Conservation (phyloP, 768 basidiomycete species). For the Mycena sanguinolenta region DNA sequence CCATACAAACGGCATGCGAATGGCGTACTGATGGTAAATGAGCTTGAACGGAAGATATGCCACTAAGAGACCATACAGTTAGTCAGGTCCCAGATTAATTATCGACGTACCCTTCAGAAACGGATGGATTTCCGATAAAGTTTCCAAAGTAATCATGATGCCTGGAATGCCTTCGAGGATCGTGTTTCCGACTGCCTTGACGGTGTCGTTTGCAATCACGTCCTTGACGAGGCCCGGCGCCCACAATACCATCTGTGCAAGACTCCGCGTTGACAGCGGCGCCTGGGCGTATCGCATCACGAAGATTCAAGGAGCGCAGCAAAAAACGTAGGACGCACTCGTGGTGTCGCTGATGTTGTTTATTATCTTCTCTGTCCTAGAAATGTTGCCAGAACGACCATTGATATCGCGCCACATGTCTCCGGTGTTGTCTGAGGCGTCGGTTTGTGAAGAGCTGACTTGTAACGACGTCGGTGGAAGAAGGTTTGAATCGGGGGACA, state of each 20-base stretch:
- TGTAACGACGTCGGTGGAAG: slow-evolving; percentile 21
- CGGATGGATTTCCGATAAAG: slow-evolving; percentile 16
- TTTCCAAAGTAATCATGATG: slow-evolving; percentile 20
- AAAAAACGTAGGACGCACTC: slow-evolving; percentile 3
- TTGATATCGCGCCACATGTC: slow-evolving; percentile 16
- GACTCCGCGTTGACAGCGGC: neutral
- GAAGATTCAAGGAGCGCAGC: too few species aligned
- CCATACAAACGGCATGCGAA: neutral
- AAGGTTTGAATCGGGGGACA: neutral
- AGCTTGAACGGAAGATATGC: slow-evolving; percentile 28
- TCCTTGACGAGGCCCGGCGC: slow-evolving; percentile 18
- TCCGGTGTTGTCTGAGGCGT: slow-evolving; percentile 2
- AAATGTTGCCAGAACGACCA: neutral
- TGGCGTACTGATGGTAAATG: slow-evolving; percentile 22
- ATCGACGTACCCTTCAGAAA: slow-evolving; percentile 21
- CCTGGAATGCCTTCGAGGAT: slow-evolving; percentile 25
- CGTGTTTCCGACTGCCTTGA: slow-evolving; percentile 18
- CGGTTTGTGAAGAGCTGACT: slow-evolving; percentile 1
- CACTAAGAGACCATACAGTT: neutral
- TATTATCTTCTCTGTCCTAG: slow-evolving; percentile 14
- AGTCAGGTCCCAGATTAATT: neutral
- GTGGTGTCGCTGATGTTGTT: slow-evolving; percentile 21
- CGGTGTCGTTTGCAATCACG: slow-evolving; percentile 2
- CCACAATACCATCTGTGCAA: slow-evolving; percentile 18
- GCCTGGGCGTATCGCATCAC: neutral